phyloP scores from a whole-genome alignment of 2,329 filamentous ascomycete species.

The Trichophyton simii region DNA sequence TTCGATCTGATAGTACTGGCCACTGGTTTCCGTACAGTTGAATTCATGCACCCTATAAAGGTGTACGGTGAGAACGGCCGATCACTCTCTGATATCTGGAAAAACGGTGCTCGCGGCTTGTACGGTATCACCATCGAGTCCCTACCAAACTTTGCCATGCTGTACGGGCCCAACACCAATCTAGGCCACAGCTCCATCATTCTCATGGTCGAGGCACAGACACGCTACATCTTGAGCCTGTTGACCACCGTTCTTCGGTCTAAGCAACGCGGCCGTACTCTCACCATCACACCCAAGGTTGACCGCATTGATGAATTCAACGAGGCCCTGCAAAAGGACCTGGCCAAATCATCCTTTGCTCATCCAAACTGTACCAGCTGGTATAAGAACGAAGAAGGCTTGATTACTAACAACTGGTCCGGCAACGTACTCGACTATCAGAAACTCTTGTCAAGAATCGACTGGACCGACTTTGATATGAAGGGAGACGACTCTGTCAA shows the following conservation, averaged over 20 bases:
- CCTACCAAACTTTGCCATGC: slow-evolving; percentile 45
- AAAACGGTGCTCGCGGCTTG: slow-evolving; percentile 38
- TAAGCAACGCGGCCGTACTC: slow-evolving; percentile 19
- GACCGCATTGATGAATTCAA: slow-evolving; percentile 35
- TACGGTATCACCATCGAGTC: slow-evolving; percentile 41
- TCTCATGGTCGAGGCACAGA: slow-evolving; percentile 50
- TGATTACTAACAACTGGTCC: slow-evolving; percentile 47
- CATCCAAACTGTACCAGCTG: slow-evolving; percentile 43
- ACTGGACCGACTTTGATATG: slow-evolving; percentile 20
- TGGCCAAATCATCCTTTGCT: slow-evolving; percentile 39
- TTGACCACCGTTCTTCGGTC: slow-evolving; percentile 39
- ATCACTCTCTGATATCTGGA: slow-evolving; percentile 41
- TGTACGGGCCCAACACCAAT: slow-evolving; percentile 48
- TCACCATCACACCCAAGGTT: slow-evolving; percentile 37
- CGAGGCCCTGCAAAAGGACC: slow-evolving; percentile 31
- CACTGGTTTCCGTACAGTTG: slow-evolving; percentile 46
- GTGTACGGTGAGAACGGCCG: slow-evolving; percentile 36
- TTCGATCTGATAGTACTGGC: slow-evolving; percentile 47
- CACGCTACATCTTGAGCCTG: slow-evolving; percentile 41
- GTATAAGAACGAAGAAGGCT: slow-evolving; percentile 44
- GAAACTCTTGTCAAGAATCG: slow-evolving; percentile 23
- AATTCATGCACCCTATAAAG: slow-evolving; percentile 48
- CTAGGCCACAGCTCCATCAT: slow-evolving; percentile 46
- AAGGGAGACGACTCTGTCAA: slow-evolving; percentile 14
- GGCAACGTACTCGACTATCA: slow-evolving; percentile 46